phyloP scores from a whole-genome alignment of 2,329 filamentous ascomycete species.

The Gliomastix tumulicola region DNA sequence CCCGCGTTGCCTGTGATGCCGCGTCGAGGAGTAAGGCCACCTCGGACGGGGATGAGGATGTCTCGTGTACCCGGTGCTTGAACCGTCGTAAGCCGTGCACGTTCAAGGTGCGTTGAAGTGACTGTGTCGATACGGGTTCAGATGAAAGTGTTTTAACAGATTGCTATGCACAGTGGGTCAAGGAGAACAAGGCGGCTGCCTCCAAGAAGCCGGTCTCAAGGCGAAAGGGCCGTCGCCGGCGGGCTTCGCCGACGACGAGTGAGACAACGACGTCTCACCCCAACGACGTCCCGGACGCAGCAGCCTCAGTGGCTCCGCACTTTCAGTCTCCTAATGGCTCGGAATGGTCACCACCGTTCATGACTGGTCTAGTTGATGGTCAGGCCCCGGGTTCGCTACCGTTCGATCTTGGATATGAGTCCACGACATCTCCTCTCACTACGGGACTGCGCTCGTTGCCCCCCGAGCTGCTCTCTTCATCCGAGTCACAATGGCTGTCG shows the following conservation, averaged over 20 bases:
- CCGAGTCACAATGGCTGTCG: conserved; percentile 14
- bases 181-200: conserved; percentile 10
- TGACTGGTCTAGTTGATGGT: no score
- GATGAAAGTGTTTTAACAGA: no score
- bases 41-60: conserved; percentile 55
- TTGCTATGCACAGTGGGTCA: conserved; percentile 18
- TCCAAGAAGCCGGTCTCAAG: conserved; percentile 1
- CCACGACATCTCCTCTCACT: no score
- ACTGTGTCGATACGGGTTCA: neutral
- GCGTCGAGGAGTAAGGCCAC: conserved; percentile 7
- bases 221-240: conserved; percentile 9
- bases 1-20: conserved; percentile 20
- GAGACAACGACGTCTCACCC: conserved; percentile 3
- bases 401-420: no score
- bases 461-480: neutral
- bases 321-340: conserved; percentile 1
- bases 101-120: conserved; percentile 14
- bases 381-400: no score
- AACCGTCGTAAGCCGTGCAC: conserved; percentile 17
- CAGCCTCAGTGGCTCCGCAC: neutral
- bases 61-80: conserved; percentile 57
- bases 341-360: conserved; percentile 2
- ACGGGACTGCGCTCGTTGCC: no score
- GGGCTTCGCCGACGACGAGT: conserved; percentile 6
- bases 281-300: neutral